phyloP scores from a whole-genome alignment of 2,329 filamentous ascomycete genomes.

The Cercospora sp. region DNA sequence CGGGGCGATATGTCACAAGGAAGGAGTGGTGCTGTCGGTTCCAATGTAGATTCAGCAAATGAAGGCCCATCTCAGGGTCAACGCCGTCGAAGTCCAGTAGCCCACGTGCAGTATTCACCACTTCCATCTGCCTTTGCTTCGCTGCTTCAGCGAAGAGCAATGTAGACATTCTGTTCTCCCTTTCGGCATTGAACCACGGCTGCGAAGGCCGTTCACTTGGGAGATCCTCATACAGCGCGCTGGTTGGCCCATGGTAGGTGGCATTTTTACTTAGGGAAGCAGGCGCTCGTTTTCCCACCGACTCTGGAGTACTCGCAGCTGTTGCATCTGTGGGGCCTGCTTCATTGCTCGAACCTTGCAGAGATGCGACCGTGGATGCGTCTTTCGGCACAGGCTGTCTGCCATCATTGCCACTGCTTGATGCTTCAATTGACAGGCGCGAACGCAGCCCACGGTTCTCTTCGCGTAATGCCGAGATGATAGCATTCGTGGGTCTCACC shows the following conservation, averaged over 20 bases:
- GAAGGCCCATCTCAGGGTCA: slow-evolving; percentile 54
- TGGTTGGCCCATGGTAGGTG: slow-evolving; percentile 54
- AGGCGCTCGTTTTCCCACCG: slow-evolving; percentile 10
- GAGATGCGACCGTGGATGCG: not conserved
- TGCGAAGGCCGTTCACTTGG: slow-evolving; percentile 17
- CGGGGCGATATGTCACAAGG: slow-evolving; percentile 29
- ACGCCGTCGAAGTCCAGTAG: slow-evolving; percentile 59
- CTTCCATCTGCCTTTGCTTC: slow-evolving; percentile 53
- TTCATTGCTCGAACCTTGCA: not conserved
- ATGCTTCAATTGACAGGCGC: not conserved
- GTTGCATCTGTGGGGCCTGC: not conserved
- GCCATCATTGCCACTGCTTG: not conserved
- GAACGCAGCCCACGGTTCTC: slow-evolving; percentile 26
- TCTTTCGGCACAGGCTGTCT: not conserved
- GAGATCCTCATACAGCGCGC: slow-evolving; percentile 50
- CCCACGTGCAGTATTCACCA: slow-evolving; percentile 48
- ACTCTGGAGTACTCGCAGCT: slow-evolving; percentile 4
- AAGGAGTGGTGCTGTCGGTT: slow-evolving; percentile 31
- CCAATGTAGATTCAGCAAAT: slow-evolving; percentile 51
- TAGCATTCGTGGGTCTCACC: slow-evolving; percentile 31
- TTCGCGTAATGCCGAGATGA: slow-evolving; percentile 22
- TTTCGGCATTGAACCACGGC: slow-evolving; percentile 21
- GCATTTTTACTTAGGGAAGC: slow-evolving; percentile 34
- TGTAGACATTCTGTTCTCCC: slow-evolving; percentile 47
- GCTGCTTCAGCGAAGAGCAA: slow-evolving; percentile 52